Conservation (phyloP, 768 basidiomycete species). For the Collybiopsis luxurians region DNA sequence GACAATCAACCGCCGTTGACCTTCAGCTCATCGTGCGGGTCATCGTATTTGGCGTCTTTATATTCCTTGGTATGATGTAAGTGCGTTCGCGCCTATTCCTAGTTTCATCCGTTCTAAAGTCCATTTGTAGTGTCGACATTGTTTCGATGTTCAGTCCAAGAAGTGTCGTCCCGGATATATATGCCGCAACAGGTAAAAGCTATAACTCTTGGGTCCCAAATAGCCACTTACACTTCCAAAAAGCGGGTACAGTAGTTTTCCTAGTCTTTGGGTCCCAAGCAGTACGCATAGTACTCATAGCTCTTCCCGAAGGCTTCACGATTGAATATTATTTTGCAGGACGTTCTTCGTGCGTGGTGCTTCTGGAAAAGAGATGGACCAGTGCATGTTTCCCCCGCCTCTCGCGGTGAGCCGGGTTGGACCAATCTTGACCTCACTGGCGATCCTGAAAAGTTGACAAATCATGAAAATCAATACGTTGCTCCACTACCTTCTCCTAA, state of each 20-base stretch:
- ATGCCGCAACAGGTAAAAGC: conserved; percentile 28
- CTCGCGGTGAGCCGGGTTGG: neutral
- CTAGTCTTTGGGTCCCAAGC: conserved; percentile 36
- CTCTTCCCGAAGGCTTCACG: neutral
- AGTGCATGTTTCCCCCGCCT: neutral
- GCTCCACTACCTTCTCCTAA: neutral
- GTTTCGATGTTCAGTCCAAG: conserved; percentile 20
- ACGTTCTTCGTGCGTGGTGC: conserved; percentile 31
- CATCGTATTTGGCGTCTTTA: conserved; percentile 29
- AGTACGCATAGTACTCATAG: too few species aligned
- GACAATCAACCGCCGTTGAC: conserved; percentile 21
- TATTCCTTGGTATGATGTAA: conserved; percentile 30
- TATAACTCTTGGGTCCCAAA: too few species aligned
- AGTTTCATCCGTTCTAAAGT: neutral
- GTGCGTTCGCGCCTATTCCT: conserved; percentile 3
- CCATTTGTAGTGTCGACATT: conserved; percentile 25
- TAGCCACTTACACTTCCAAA: too few species aligned
- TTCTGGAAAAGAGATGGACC: conserved; percentile 21
- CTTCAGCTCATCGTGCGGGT: conserved; percentile 28
- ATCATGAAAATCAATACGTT: too few species aligned
- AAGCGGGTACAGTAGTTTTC: conserved; percentile 34
- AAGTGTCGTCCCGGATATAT: conserved; percentile 26
- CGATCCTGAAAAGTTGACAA: too few species aligned
- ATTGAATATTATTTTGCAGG: conserved; percentile 14
- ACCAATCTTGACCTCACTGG: neutral